Evolutionary conservation across 2,329 filamentous ascomycete genomes (phyloP), one percentile per base, ranked within the genome.

Genomic region (Hypoxylon sp.): DNA sequence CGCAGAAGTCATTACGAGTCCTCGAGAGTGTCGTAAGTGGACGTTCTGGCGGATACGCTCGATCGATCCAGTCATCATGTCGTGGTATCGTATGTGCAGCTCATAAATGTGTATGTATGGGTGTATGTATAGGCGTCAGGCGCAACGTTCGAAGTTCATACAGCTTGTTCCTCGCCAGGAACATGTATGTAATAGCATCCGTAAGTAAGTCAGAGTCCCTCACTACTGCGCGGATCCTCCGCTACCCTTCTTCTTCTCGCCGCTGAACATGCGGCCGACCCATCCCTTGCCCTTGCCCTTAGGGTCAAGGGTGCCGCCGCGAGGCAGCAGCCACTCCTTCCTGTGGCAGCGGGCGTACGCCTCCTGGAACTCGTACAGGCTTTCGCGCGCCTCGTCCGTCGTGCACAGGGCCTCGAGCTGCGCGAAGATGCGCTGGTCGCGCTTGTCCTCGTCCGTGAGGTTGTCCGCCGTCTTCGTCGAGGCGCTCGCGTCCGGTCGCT

Each of bases 311-410:
- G 67, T 63, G 11, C 73, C 72, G 5, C 81, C 81, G 1, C 72
- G 65, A 0, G 85, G 84, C 0, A 86, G 78, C 4, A 87, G 76
- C 13, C 69, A 70, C 1, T 80, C 75, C n/a, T 80, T 79, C 9
- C 78, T 75, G 48, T 74, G 69, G 3, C 74, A 78, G 6, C 82
- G 80, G 29, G 86, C 85, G 72, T 85, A 88, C 2, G 67, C 69
- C 65, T 84, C 79, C 74, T 87, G 86, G 82, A 85, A 89, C 3
- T 76, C 71, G 31, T 78, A 79, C 2, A 89, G 76, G 33, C 86
- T 85, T 4, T 77, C 73, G n/a, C 78, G 81, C 0, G 87, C 86
- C 53, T 85, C 84, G 1, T 73, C 73, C 0, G 84, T 88, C 8
- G 75, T 73, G 66, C 87, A 89, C 13, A 84, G 75, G 0, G 78